Evolutionary conservation across 1,284 basidiomycete species (phyloP).

Genomic region (Fomes fomentarius): DNA sequence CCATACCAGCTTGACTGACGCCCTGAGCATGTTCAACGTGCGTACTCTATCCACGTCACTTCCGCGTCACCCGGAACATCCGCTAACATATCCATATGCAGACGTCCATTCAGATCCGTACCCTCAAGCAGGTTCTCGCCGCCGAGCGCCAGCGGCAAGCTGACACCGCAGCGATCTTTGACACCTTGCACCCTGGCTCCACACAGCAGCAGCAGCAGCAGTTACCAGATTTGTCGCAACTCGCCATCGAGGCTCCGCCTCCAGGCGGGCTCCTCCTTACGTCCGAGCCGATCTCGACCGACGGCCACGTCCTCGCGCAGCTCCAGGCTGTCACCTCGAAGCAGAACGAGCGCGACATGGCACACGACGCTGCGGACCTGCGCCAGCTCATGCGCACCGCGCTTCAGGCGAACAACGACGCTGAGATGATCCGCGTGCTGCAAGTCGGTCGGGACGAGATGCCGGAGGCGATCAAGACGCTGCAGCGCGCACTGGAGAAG

Average conservation of each 20-base stretch:
- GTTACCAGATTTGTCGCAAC: not conserved
- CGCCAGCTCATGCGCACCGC: slow-evolving; percentile 60
- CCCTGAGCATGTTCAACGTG: slow-evolving; percentile 26
- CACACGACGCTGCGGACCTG: slow-evolving; percentile 59
- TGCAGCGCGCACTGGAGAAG: slow-evolving; percentile 68
- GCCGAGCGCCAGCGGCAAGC: slow-evolving; percentile 36
- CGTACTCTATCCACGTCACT: not conserved
- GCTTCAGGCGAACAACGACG: slow-evolving; percentile 60
- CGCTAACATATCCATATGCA: slow-evolving; percentile 19
- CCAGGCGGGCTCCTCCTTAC: slow-evolving; percentile 21
- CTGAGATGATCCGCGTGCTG: slow-evolving; percentile 63
- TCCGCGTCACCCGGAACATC: not conserved
- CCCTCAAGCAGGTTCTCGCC: slow-evolving; percentile 56
- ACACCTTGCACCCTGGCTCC: slow-evolving; percentile 13
- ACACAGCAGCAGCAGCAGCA: no score
- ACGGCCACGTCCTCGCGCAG: slow-evolving; percentile 17
- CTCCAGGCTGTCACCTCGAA: slow-evolving; percentile 30
- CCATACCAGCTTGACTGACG: slow-evolving; percentile 39
- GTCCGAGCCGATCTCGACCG: slow-evolving; percentile 17
- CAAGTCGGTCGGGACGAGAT: slow-evolving; percentile 70
- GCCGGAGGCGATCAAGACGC: slow-evolving; percentile 78
- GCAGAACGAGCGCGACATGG: slow-evolving; percentile 60
- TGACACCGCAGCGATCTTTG: slow-evolving; percentile 33
- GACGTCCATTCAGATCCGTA: slow-evolving; percentile 61
- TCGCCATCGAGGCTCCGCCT: slow-evolving; percentile 10